Conservation (phyloP, 108 stramenopile genomes). For the Nitzschia inconspicua region DNA sequence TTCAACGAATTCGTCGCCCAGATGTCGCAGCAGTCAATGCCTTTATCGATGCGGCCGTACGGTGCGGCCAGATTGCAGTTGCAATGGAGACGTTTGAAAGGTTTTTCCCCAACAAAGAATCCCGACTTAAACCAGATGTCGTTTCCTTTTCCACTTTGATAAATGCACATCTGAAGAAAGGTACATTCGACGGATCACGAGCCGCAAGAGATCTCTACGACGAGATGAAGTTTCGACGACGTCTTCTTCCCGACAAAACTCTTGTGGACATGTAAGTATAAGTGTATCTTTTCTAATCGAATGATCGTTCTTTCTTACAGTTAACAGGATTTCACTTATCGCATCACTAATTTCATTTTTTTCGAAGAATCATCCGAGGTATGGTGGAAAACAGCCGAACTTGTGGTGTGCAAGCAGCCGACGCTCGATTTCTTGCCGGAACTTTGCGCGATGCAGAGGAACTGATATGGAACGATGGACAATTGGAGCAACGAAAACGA, state of each 20-base stretch:
- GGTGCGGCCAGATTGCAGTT: slow-evolving; percentile 40
- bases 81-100: slow-evolving; percentile 56
- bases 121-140: slow-evolving; percentile 52
- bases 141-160: slow-evolving; percentile 76
- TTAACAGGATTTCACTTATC: not conserved
- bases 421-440: slow-evolving; percentile 50
- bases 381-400: slow-evolving; percentile 40
- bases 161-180: slow-evolving; percentile 45
- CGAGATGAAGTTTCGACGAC: slow-evolving; percentile 59
- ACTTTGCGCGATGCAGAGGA: slow-evolving; percentile 66
- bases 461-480: slow-evolving; percentile 56
- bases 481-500: slow-evolving; percentile 54
- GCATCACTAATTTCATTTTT: not conserved
- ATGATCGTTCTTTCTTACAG: too few species aligned
- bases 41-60: slow-evolving; percentile 62
- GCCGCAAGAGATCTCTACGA: slow-evolving; percentile 49
- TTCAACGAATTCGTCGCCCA: slow-evolving; percentile 42
- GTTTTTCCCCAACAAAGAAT: slow-evolving; percentile 25
- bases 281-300: too few species aligned
- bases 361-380: slow-evolving; percentile 48
- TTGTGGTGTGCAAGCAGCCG: slow-evolving; percentile 38
- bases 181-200: slow-evolving; percentile 35
- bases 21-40: slow-evolving; percentile 78
- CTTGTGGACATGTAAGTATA: slow-evolving; percentile 71
- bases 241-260: slow-evolving; percentile 58